Percentiles rank a stretch among this genome's conserved stretches.
phyloP scores from a whole-genome alignment of 2,329 filamentous ascomycete genomes.

The Pseudogymnoascus sp. region DNA sequence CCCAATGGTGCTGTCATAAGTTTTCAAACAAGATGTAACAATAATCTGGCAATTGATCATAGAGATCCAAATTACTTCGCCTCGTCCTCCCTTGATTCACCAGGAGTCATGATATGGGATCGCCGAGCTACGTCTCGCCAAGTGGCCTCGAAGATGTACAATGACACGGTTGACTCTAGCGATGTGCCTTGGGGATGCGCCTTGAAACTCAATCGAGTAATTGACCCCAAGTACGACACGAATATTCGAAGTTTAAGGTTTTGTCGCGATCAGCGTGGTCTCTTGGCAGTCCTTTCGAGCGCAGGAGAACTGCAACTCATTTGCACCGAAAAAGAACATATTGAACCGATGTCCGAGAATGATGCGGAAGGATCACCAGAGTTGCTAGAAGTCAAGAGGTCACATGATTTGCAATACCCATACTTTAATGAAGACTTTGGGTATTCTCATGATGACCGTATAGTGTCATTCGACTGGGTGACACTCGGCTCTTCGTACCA shows the following conservation, averaged over 20 bases:
- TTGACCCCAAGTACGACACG: conserved; percentile 46
- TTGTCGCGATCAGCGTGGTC: conserved; percentile 52
- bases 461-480: conserved; percentile 62
- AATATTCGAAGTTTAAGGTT: conserved; percentile 55
- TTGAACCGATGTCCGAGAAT: conserved; percentile 33
- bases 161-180: conserved; percentile 50
- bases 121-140: conserved; percentile 51
- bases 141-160: conserved; percentile 44
- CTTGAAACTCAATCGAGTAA: conserved; percentile 47
- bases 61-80: conserved; percentile 77
- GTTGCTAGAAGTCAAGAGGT: conserved; percentile 49
- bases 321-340: conserved; percentile 47
- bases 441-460: conserved; percentile 44
- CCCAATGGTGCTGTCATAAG: conserved; percentile 44
- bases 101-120: conserved; percentile 71
- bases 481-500: conserved; percentile 47
- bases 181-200: conserved; percentile 55
- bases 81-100: conserved; percentile 67
- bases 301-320: conserved; percentile 55
- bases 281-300: conserved; percentile 52
- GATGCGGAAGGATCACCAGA: conserved; percentile 46
- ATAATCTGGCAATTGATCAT: conserved; percentile 69
- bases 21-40: conserved; percentile 60
- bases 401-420: conserved; percentile 53
- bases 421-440: conserved; percentile 39